phyloP scores from a whole-genome alignment of 2,329 filamentous ascomycete species.

The Penicillium expansum region DNA sequence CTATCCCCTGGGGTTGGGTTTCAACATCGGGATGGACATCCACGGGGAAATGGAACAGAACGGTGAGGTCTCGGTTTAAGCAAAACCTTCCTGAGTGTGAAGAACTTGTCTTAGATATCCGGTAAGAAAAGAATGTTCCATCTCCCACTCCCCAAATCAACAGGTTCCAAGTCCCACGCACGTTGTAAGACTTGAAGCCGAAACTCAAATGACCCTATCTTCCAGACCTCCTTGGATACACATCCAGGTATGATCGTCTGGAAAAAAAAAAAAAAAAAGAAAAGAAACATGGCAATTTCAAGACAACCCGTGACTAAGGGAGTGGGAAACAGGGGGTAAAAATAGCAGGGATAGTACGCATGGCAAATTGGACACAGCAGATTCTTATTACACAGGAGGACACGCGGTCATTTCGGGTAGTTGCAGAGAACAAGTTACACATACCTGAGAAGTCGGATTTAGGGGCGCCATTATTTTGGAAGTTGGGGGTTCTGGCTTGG shows the following conservation, averaged over 20 bases:
- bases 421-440: constrained; percentile 11
- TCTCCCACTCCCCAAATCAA: neutral
- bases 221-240: neutral
- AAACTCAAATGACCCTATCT: constrained; percentile 4
- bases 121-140: constrained; percentile 7
- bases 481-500: neutral
- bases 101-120: neutral
- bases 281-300: neutral
- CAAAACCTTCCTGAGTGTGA: neutral
- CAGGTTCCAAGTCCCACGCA: neutral
- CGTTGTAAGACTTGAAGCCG: constrained; percentile 1
- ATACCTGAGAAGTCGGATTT: constrained; percentile 27
- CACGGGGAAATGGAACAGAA: constrained; percentile 6
- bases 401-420: constrained; percentile 12
- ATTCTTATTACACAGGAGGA: neutral
- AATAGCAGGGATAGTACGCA: constrained; percentile 1
- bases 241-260: neutral
- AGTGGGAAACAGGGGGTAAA: neutral
- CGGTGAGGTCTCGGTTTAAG: neutral
- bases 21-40: constrained; percentile 24
- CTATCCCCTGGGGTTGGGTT: constrained; percentile 11
- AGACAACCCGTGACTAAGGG: neutral
- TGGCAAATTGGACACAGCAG: constrained; percentile 10
- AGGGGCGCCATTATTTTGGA: constrained; percentile 25
- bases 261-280: neutral